Evolutionary conservation across 139 green algal genomes (phyloP).

Genomic region (Tetraselmis striata): DNA sequence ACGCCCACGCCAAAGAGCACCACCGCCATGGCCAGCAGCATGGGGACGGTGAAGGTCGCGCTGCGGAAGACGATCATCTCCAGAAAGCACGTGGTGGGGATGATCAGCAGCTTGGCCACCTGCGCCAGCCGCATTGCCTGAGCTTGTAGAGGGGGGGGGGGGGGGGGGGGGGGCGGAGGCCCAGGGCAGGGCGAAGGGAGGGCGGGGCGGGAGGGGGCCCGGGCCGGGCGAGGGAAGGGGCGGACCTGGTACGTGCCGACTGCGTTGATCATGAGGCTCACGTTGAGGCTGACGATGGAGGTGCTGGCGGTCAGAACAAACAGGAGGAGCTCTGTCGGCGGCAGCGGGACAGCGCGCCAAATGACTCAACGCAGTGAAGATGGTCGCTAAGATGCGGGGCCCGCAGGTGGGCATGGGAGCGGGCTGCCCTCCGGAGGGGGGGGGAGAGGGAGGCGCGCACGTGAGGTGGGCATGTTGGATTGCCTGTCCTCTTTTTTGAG

Average conservation of each 20-base stretch:
- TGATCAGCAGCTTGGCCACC: conserved; percentile 94
- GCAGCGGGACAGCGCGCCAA: neutral
- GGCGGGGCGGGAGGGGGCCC: neutral
- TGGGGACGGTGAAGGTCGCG: conserved; percentile 38
- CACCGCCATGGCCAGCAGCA: conserved; percentile 51
- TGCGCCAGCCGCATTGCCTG: conserved; percentile 22
- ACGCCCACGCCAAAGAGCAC: conserved; percentile 74
- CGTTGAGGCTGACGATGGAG: conserved; percentile 62
- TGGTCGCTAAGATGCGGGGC: no score
- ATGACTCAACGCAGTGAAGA: no score
- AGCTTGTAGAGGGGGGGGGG: no score
- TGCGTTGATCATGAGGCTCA: conserved; percentile 61
- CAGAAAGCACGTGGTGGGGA: conserved; percentile 83
- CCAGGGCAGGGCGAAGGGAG: no score
- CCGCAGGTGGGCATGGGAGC: no score
- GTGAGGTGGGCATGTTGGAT: no score
- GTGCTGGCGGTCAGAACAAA: conserved; percentile 50
- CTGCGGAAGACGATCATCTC: conserved; percentile 34
- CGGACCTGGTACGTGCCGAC: conserved; percentile 54
- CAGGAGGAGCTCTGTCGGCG: conserved; percentile 42
- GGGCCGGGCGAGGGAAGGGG: no score
- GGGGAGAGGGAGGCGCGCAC: no score
- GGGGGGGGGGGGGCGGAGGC: no score
- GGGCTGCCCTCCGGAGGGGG: no score
- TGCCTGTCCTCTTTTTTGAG: conserved; percentile 28